Conservation (phyloP, 106 monocot genomes). For the Allium sativum region DNA sequence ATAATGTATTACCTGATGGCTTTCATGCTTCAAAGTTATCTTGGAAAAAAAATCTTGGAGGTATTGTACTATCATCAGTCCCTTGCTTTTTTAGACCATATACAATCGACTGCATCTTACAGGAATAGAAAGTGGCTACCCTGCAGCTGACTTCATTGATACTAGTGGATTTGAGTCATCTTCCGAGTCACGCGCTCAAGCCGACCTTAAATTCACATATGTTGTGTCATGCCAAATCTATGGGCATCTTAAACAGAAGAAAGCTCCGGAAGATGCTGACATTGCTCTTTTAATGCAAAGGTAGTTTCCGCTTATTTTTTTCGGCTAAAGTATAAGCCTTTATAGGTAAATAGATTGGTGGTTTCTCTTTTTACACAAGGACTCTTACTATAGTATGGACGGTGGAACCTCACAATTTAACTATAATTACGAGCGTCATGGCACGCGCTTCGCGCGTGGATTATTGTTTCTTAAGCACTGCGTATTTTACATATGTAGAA, state of each 20-base stretch:
- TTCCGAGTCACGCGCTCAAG: slow-evolving; percentile 76
- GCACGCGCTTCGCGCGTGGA: no score
- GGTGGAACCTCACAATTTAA: no score
- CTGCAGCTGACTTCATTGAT: slow-evolving; percentile 39
- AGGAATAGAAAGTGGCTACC: slow-evolving; percentile 73
- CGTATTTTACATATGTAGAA: no score
- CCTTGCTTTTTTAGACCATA: neutral
- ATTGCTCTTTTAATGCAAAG: slow-evolving; percentile 92
- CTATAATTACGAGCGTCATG: no score
- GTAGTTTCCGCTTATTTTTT: no score
- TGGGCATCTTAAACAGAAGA: slow-evolving; percentile 88
- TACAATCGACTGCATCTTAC: neutral
- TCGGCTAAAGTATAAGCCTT: no score
- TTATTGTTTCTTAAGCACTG: no score
- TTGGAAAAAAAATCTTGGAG: slow-evolving; percentile 67
- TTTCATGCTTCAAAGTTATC: slow-evolving; percentile 75
- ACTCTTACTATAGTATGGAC: no score
- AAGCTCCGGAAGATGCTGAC: slow-evolving; percentile 77
- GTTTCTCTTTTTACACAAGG: no score
- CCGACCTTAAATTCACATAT: slow-evolving; percentile 95
- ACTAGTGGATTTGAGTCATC: slow-evolving; percentile 81
- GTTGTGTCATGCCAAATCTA: slow-evolving; percentile 97
- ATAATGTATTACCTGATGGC: slow-evolving; percentile 99
- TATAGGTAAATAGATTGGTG: no score
- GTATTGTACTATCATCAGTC: slow-evolving; percentile 14